Conservation (phyloP, 306 rosid genomes). For the Amphicarpaea edgeworthii region DNA sequence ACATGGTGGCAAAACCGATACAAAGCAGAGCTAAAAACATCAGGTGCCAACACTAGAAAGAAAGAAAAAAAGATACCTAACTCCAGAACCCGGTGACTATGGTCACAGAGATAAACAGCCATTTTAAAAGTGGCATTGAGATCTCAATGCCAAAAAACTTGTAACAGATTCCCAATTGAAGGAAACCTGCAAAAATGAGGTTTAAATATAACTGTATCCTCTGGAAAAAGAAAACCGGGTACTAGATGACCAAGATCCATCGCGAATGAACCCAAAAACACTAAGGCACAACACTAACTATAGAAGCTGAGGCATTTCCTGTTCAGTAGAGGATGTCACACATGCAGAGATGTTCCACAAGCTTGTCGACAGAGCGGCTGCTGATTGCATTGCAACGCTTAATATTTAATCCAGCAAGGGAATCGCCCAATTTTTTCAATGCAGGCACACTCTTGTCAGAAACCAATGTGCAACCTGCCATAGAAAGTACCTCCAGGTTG, state of each 20-base stretch:
- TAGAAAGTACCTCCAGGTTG: constrained; percentile 73
- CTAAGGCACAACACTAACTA: constrained; percentile 51
- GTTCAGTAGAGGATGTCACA: constrained; percentile 82
- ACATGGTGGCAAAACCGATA: constrained; percentile 56
- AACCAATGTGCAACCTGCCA: constrained; percentile 70
- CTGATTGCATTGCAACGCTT: constrained; percentile 75
- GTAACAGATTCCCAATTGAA: constrained; percentile 60
- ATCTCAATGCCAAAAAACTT: constrained; percentile 59
- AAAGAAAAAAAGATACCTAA: constrained; percentile 53
- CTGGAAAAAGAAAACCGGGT: constrained; percentile 72
- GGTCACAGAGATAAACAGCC: constrained; percentile 71
- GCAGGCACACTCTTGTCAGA: constrained; percentile 72
- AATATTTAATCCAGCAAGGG: constrained; percentile 81
- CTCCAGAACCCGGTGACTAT: constrained; percentile 57
- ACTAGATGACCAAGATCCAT: constrained; percentile 72
- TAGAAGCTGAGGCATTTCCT: constrained; percentile 45
- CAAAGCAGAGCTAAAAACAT: constrained; percentile 59
- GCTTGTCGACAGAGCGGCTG: constrained; percentile 59
- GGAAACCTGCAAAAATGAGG: constrained; percentile 76
- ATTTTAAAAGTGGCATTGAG: constrained; percentile 48
- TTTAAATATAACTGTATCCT: constrained; percentile 61
- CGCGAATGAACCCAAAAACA: constrained; percentile 84
- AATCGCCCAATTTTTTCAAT: constrained; percentile 63
- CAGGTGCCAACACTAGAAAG: constrained; percentile 59
- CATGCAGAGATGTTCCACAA: constrained; percentile 70